Conservation (phyloP, 2,329 filamentous ascomycete genomes). For the Pseudogymnoascus sp. region DNA sequence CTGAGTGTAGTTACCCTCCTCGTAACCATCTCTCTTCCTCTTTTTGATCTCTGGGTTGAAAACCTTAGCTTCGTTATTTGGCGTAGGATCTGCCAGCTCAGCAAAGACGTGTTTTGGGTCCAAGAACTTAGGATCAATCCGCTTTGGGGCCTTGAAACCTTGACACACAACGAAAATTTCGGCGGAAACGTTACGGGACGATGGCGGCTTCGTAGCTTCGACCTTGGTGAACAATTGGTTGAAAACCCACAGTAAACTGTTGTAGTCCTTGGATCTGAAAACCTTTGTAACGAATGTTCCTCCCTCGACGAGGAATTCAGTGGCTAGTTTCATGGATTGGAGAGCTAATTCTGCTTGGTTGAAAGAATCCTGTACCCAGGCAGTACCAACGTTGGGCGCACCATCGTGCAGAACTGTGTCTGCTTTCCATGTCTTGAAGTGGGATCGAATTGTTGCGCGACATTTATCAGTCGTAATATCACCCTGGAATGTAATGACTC, state of each 20-base stretch:
- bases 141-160: slow-evolving; percentile 91
- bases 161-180: slow-evolving; percentile 98
- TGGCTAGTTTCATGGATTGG: slow-evolving; percentile 86
- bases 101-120: slow-evolving; percentile 88
- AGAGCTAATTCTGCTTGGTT: slow-evolving; percentile 90
- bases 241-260: slow-evolving; percentile 91
- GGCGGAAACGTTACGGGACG: slow-evolving; percentile 89
- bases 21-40: slow-evolving; percentile 93
- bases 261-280: slow-evolving; percentile 95
- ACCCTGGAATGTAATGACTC: slow-evolving; percentile 90
- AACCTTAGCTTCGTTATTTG: slow-evolving; percentile 96
- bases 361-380: slow-evolving; percentile 98
- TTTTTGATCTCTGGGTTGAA: slow-evolving; percentile 98
- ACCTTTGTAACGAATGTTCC: slow-evolving; percentile 97
- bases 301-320: slow-evolving; percentile 81
- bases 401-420: slow-evolving; percentile 95
- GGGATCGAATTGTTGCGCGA: slow-evolving; percentile 76
- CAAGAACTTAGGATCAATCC: slow-evolving; percentile 84
- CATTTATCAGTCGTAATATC: slow-evolving; percentile 98
- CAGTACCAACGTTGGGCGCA: slow-evolving; percentile 94
- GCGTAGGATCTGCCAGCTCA: slow-evolving; percentile 74
- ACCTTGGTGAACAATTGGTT: slow-evolving; percentile 94
- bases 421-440: slow-evolving; percentile 93
- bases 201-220: slow-evolving; percentile 94
- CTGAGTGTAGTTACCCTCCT: slow-evolving; percentile 89